Base-by-base conservation (phyloP, 1,284 basidiomycete species). In the Amylostereum areolatum region DNA sequence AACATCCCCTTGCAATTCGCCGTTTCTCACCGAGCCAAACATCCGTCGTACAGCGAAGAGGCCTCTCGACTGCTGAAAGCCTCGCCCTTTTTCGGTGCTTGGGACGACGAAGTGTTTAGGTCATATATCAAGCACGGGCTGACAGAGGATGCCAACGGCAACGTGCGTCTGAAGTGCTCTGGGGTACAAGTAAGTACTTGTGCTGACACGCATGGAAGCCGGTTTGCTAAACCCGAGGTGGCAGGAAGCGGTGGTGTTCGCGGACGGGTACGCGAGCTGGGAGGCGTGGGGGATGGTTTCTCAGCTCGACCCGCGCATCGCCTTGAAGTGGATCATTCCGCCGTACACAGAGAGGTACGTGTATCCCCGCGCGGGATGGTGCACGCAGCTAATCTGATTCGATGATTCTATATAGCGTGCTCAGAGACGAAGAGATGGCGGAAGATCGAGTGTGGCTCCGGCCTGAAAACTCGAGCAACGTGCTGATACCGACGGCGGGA, bases 91-190 rank as follows among this genome's bases (percentile, higher is more conserved):
- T 95, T 92, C 64, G 57, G 63, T 4, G 66, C 71, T 1, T 95
- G 92, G 91, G 74, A 93, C 59, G 76, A 80, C 0, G 75, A 71
- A 0, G 83, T 83, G 3, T 74, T 96, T 32, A 68, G 77, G 11
- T 55, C 74, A 3, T 94, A 92, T 62, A 68, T 92, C 33, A 71
- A 83, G 18, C 77, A 83, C 55, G 88, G 77, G 3, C 68, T 92
- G 5, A 73, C 74, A 50, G 63, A 70, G 24, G 62, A 64, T 43
- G 40, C 59, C 8, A 50, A 54, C 24, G 68, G 69, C 1, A 66
- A 66, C 3, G 72, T 81, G 8, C 67, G 60, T 44, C 73, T 90
- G 43, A 89, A 88, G 64, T 86, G 77, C 75, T 64, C 78, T 1
- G 72, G 71, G 2, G 51, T 82, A 11, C 77, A 78, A 51, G 70